Evolutionary conservation across 2,329 filamentous ascomycete species (phyloP).

Genomic region (Hortaea werneckii): DNA sequence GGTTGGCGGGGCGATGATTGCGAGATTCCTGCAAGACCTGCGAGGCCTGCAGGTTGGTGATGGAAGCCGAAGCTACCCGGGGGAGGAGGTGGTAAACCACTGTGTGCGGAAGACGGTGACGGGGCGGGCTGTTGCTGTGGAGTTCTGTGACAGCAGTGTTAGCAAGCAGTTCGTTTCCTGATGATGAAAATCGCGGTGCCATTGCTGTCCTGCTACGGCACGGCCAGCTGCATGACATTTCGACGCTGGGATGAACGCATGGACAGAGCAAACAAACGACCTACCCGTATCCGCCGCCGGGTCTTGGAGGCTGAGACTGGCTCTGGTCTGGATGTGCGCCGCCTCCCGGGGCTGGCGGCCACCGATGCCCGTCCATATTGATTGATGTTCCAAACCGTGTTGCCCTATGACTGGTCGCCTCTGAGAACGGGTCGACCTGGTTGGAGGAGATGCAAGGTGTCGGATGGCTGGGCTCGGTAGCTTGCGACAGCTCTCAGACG

Average conservation of each 20-base stretch:
- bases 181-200: too few species aligned
- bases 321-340: slow-evolving; percentile 17
- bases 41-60: slow-evolving; percentile 34
- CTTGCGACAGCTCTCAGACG: not conserved
- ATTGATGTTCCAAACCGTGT: too few species aligned
- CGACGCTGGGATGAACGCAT: not conserved
- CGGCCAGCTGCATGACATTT: too few species aligned
- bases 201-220: too few species aligned
- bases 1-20: slow-evolving; percentile 34
- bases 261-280: slow-evolving; percentile 7
- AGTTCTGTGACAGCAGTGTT: slow-evolving; percentile 8
- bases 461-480: not conserved
- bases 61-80: slow-evolving; percentile 32
- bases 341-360: slow-evolving; percentile 15
- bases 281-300: slow-evolving; percentile 21
- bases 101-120: slow-evolving; percentile 21
- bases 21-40: slow-evolving; percentile 34
- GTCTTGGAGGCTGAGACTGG: slow-evolving; percentile 18
- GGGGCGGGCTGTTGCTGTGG: slow-evolving; percentile 23
- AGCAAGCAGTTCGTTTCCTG: not conserved
- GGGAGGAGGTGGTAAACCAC: slow-evolving; percentile 24
- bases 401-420: too few species aligned
- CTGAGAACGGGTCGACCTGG: too few species aligned
- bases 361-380: slow-evolving; percentile 4
- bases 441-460: not conserved